Conservation (phyloP, 108 stramenopile species). For the Fistulifera solaris region DNA sequence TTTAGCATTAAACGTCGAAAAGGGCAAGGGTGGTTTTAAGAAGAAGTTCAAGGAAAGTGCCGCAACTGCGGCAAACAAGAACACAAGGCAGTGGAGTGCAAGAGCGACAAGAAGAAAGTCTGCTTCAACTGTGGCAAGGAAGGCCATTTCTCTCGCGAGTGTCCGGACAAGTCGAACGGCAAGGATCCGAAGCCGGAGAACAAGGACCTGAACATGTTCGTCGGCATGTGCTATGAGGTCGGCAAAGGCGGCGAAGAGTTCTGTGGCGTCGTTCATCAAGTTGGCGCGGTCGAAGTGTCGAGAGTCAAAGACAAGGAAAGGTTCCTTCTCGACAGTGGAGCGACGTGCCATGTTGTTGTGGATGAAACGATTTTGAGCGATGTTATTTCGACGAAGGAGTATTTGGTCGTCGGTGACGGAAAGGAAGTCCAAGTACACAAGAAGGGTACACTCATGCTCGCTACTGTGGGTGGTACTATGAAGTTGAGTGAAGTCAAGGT, state of each 20-base stretch:
- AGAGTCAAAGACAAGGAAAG: too few species aligned
- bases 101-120: background rate
- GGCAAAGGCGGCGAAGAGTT: too few species aligned
- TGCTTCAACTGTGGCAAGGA: background rate
- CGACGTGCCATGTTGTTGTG: constrained; percentile 1
- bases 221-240: background rate
- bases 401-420: background rate
- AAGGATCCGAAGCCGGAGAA: background rate
- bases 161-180: background rate
- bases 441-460: background rate
- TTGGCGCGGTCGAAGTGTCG: too few species aligned
- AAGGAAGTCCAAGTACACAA: background rate
- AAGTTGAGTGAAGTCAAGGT: background rate
- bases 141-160: background rate
- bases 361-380: background rate
- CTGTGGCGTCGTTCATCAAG: too few species aligned
- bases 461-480: background rate
- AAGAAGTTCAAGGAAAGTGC: constrained; percentile 3
- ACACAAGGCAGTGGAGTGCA: too few species aligned
- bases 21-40: background rate
- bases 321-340: constrained; percentile 1
- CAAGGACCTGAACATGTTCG: background rate
- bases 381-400: background rate
- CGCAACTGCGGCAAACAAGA: too few species aligned
- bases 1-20: background rate